Conservation (phyloP, 2,329 filamentous ascomycete genomes). For the Botrytis medusae region DNA sequence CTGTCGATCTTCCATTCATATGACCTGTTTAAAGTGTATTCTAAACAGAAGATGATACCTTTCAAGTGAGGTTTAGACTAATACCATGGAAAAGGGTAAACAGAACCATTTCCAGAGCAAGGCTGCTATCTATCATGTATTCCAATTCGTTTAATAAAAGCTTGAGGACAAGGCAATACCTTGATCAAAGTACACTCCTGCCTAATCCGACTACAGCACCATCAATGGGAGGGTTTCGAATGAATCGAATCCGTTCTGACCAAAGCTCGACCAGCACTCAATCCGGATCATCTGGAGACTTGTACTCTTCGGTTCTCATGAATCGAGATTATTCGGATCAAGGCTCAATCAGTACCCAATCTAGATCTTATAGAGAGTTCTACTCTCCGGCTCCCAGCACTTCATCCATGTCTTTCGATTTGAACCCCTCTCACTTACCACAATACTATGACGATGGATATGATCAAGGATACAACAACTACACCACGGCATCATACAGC, state of each 20-base stretch:
- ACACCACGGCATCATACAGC: not conserved
- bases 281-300: conserved; percentile 11
- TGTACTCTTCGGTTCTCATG: conserved; percentile 15
- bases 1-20: not conserved
- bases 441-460: conserved; percentile 3
- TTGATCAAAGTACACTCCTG: not conserved
- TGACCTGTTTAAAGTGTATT: not conserved
- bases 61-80: conserved; percentile 18
- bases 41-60: not conserved
- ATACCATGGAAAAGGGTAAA: conserved; percentile 15
- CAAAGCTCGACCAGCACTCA: conserved; percentile 21
- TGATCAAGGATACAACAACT: conserved; percentile 2
- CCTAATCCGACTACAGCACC: not conserved
- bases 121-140: conserved; percentile 8
- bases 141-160: not conserved
- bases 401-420: conserved; percentile 15
- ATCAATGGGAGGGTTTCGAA: conserved; percentile 8
- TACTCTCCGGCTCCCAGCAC: conserved; percentile 11
- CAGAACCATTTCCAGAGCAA: conserved; percentile 17
- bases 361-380: conserved; percentile 1
- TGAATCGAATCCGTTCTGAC: conserved; percentile 20
- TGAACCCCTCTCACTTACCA: not conserved
- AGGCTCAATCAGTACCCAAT: conserved; percentile 20
- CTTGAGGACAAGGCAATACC: not conserved
- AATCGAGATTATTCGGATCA: conserved; percentile 17